Percentiles rank a stretch among this genome's conserved stretches.
Evolutionary conservation across 2,329 filamentous ascomycete species (phyloP).

Genomic region (Fusarium citri): DNA sequence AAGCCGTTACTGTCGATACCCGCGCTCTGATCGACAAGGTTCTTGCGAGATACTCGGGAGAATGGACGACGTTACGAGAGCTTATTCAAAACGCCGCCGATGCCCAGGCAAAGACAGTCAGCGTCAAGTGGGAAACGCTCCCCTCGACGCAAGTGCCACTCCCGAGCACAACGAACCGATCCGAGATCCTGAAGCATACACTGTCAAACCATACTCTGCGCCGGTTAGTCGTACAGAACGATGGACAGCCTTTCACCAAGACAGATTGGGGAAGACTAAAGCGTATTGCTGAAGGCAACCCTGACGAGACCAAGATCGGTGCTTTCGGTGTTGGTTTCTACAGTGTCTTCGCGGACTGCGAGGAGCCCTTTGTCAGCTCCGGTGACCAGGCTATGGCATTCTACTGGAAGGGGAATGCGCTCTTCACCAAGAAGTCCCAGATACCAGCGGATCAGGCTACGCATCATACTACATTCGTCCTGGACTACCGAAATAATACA

Average conservation of each 20-base stretch:
- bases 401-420: slow-evolving; percentile 98
- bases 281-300: slow-evolving; percentile 98
- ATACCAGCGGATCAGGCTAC: slow-evolving; percentile 75
- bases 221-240: slow-evolving; percentile 90
- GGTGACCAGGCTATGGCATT: slow-evolving; percentile 96
- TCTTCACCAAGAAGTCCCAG: slow-evolving; percentile 89
- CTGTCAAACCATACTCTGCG: slow-evolving; percentile 87
- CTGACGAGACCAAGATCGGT: slow-evolving; percentile 98
- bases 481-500: slow-evolving; percentile 91
- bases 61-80: slow-evolving; percentile 91
- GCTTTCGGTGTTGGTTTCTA: slow-evolving; percentile 99
- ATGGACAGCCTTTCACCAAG: slow-evolving; percentile 86
- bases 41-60: slow-evolving; percentile 92
- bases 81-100: slow-evolving; percentile 99
- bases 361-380: slow-evolving; percentile 96
- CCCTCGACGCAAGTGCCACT: slow-evolving; percentile 85
- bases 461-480: slow-evolving; percentile 86
- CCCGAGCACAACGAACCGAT: slow-evolving; percentile 70
- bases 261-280: slow-evolving; percentile 96
- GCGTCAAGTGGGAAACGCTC: slow-evolving; percentile 90
- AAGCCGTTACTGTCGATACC: slow-evolving; percentile 98
- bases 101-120: slow-evolving; percentile 89
- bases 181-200: slow-evolving; percentile 82
- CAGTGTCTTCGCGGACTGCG: slow-evolving; percentile 97
- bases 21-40: slow-evolving; percentile 98